These are phyloP conservation scores for Saccharomyces mikatae DNA, from an alignment of 805 yeast genomes.

Conservation along the genomic window DNA sequence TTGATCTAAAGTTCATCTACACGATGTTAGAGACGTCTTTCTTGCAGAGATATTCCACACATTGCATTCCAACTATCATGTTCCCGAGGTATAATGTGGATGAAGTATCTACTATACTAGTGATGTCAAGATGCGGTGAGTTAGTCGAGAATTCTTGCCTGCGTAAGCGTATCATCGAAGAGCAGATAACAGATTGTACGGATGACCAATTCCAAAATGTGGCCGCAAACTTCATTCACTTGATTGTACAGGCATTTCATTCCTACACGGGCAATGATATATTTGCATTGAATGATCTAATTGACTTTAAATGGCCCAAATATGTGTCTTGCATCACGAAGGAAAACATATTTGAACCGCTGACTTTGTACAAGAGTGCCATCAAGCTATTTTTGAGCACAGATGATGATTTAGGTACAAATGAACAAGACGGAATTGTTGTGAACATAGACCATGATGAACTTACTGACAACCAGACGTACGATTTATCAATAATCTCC, in stretches of 20 bases:
- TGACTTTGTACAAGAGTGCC: slow-evolving; percentile 27
- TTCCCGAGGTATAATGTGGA: slow-evolving; percentile 25
- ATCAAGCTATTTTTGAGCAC: slow-evolving; percentile 26
- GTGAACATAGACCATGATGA: slow-evolving; percentile 7
- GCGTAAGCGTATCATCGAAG: slow-evolving; percentile 7
- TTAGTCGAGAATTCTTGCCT: slow-evolving; percentile 9
- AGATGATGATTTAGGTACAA: slow-evolving; percentile 26
- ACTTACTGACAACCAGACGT: slow-evolving; percentile 9
- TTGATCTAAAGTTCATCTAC: slow-evolving; percentile 22
- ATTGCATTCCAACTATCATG: slow-evolving; percentile 21
- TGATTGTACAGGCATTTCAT: slow-evolving; percentile 26
- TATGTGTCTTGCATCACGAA: slow-evolving; percentile 15
- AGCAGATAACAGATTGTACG: slow-evolving; percentile 5
- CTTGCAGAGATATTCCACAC: slow-evolving; percentile 22
- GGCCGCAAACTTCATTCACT: slow-evolving; percentile 20
- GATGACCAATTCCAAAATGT: slow-evolving; percentile 11
- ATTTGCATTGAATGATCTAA: slow-evolving; percentile 20
- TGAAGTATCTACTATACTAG: slow-evolving; percentile 19
- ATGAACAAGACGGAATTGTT: slow-evolving; percentile 7
- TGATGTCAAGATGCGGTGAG: slow-evolving; percentile 11
- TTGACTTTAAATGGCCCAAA: slow-evolving; percentile 26
- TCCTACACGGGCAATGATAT: slow-evolving; percentile 29
- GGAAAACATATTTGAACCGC: slow-evolving; percentile 18
- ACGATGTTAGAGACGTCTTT: slow-evolving; percentile 19
- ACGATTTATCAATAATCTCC: slow-evolving; percentile 51